Evolutionary conservation across 106 monocot species (phyloP).

Genomic region (Dioscorea dumetorum): DNA sequence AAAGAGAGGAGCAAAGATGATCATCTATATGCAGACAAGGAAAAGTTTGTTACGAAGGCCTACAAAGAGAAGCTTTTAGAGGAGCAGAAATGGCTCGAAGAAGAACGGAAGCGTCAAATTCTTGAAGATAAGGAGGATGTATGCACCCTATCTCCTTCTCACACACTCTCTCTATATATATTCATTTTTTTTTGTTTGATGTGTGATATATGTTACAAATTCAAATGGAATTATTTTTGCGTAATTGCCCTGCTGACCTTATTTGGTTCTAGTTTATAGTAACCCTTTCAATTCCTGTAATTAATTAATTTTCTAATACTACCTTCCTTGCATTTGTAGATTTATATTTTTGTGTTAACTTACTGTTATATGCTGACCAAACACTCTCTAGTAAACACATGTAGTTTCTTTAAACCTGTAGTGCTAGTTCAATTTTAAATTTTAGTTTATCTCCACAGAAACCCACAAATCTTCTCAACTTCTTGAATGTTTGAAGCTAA

Average conservation of each 20-base stretch:
- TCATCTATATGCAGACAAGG: conserved; percentile 75
- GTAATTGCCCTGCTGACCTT: too few species aligned
- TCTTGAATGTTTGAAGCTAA: too few species aligned
- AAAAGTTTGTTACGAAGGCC: conserved; percentile 90
- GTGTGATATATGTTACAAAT: too few species aligned
- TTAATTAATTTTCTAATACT: too few species aligned
- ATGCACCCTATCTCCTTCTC: conserved; percentile 15
- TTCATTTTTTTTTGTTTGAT: not conserved
- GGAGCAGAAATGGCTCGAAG: conserved; percentile 70
- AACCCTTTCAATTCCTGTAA: too few species aligned
- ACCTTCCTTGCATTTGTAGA: not conserved
- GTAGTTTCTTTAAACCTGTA: not conserved
- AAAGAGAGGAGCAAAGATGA: conserved; percentile 96
- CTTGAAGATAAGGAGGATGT: conserved; percentile 93
- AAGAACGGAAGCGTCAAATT: conserved; percentile 64
- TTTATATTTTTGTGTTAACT: not conserved
- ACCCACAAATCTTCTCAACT: too few species aligned
- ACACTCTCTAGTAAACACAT: not conserved
- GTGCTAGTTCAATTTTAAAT: too few species aligned
- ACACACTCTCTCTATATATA: not conserved
- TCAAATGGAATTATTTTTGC: too few species aligned
- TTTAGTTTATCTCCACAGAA: too few species aligned
- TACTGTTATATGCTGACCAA: not conserved
- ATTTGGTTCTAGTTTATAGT: too few species aligned
- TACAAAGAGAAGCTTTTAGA: conserved; percentile 90